Conservation (phyloP, 176 grass and related monocot genomes). For the Typha latifolia region DNA sequence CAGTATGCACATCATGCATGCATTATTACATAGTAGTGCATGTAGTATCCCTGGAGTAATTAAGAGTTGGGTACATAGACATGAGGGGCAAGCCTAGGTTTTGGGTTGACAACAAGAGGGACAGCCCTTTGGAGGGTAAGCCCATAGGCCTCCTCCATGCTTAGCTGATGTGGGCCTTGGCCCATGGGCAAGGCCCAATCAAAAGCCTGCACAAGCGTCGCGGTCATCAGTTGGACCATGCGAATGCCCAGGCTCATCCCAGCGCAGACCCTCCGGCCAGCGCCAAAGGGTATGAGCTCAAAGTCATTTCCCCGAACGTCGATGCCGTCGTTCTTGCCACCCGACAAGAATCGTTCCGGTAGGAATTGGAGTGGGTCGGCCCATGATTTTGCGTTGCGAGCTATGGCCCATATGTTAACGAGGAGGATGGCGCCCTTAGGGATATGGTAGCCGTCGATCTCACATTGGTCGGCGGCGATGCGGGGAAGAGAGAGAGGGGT, state of each 20-base stretch:
- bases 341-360: neutral
- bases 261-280: constrained; percentile 25
- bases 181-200: constrained; percentile 30
- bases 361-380: constrained; percentile 16
- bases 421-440: constrained; percentile 20
- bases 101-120: neutral
- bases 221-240: constrained; percentile 36
- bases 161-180: neutral
- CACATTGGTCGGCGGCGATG: constrained; percentile 16
- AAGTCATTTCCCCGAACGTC: constrained; percentile 29
- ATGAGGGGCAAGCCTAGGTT: neutral
- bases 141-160: neutral
- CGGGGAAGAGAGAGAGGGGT: constrained; percentile 22
- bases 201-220: constrained; percentile 26
- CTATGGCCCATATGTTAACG: constrained; percentile 27
- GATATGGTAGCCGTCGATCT: constrained; percentile 23
- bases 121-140: neutral
- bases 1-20: too few relatives aligned
- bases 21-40: too few relatives aligned
- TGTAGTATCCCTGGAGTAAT: too few relatives aligned
- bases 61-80: neutral
- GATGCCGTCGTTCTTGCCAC: neutral
- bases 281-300: constrained; percentile 38
- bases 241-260: constrained; percentile 26
- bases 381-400: constrained; percentile 15